Evolutionary conservation across 345 rosid species (phyloP).

Genomic region (Populus pruinosa): DNA sequence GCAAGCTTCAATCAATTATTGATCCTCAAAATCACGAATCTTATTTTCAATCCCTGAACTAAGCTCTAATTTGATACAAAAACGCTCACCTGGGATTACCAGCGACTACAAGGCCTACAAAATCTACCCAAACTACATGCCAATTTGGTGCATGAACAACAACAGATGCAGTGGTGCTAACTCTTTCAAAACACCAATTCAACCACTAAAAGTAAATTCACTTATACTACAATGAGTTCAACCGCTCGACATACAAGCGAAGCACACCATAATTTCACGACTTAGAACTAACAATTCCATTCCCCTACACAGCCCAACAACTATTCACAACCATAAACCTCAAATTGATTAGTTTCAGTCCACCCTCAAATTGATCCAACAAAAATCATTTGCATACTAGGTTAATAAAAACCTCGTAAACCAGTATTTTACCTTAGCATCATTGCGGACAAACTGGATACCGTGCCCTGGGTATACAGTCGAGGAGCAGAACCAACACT

Average conservation of each 20-base stretch:
- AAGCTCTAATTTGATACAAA: not conserved
- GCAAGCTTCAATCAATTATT: not conserved
- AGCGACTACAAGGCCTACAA: not conserved
- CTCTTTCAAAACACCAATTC: not conserved
- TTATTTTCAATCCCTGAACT: not conserved
- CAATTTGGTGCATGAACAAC: not conserved
- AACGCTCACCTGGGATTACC: not conserved
- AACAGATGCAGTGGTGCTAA: not conserved
- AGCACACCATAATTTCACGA: not conserved
- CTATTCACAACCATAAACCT: not conserved
- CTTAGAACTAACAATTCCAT: not conserved
- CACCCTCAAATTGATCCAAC: not conserved
- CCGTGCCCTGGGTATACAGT: conserved; percentile 88
- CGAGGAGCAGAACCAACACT: conserved; percentile 96
- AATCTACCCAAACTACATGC: not conserved
- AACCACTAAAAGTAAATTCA: not conserved
- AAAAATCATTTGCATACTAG: not conserved
- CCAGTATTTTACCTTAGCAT: conserved; percentile 56
- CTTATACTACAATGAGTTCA: not conserved
- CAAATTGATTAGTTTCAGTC: not conserved
- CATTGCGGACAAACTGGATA: conserved; percentile 81
- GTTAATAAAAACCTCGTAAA: not conserved
- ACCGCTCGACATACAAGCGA: not conserved
- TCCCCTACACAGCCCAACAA: not conserved
- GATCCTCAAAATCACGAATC: not conserved